phyloP scores from a whole-genome alignment of 2,329 filamentous ascomycete species.

The Cordyceps javanica region DNA sequence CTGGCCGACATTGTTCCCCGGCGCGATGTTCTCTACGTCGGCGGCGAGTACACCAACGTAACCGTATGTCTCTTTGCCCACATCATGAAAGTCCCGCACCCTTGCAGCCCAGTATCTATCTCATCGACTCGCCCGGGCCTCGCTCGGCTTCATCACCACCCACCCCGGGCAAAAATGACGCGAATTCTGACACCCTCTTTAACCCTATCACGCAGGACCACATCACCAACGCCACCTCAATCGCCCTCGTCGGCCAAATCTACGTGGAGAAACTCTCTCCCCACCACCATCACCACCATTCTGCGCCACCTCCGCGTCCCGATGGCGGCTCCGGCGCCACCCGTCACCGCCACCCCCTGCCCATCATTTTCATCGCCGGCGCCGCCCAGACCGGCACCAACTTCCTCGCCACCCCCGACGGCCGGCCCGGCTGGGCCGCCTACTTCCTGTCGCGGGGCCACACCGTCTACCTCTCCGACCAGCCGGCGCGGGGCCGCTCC shows the following conservation, averaged over 20 bases:
- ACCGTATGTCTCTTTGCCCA: constrained; percentile 13
- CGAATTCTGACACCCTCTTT: background rate
- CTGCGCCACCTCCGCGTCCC: constrained; percentile 8
- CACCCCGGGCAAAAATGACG: too few relatives aligned
- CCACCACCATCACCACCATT: too few relatives aligned
- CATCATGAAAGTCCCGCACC: too few relatives aligned
- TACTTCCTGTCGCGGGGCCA: constrained; percentile 35
- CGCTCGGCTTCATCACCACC: background rate
- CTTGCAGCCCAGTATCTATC: background rate
- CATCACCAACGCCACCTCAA: constrained; percentile 14
- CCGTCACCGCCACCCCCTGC: constrained; percentile 19
- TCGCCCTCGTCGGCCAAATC: constrained; percentile 22
- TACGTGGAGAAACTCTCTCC: constrained; percentile 29
- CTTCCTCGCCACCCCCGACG: constrained; percentile 35
- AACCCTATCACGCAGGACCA: constrained; percentile 14
- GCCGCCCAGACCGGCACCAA: constrained; percentile 25
- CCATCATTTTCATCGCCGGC: constrained; percentile 27
- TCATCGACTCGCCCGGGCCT: background rate
- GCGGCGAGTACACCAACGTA: constrained; percentile 21
- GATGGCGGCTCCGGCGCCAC: too few relatives aligned
- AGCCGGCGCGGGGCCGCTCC: constrained; percentile 29
- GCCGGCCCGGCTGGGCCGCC: constrained; percentile 34
- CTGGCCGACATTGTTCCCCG: constrained; percentile 16
- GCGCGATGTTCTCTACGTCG: constrained; percentile 25
- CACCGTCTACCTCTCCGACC: constrained; percentile 34